Evolutionary conservation across 2,329 filamentous ascomycete genomes (phyloP).

Genomic region (Alternaria conjuncta): DNA sequence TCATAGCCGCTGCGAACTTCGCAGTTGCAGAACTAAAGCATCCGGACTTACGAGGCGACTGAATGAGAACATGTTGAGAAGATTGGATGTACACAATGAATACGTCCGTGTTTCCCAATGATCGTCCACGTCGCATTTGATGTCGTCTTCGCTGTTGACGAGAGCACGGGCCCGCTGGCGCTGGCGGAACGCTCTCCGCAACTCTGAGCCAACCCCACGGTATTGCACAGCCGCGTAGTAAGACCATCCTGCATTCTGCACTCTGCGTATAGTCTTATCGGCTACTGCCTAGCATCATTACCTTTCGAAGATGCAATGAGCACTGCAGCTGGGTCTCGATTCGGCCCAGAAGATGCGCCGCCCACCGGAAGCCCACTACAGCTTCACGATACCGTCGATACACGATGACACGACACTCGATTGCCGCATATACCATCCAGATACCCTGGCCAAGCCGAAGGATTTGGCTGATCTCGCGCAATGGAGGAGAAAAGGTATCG

Average conservation of each 20-base stretch:
- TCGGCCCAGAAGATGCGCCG: conserved; percentile 33
- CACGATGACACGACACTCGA: conserved; percentile 78
- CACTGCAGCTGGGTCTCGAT: conserved; percentile 24
- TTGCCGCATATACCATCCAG: conserved; percentile 78
- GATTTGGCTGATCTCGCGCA: not conserved
- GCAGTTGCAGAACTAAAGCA: no score
- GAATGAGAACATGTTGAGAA: no score
- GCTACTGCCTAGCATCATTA: not conserved
- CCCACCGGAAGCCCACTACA: conserved; percentile 49
- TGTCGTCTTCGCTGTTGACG: no score
- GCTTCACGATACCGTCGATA: conserved; percentile 82
- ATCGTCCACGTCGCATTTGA: no score
- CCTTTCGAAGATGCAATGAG: conserved; percentile 32
- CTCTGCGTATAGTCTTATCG: not conserved
- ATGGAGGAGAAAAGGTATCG: conserved; percentile 59
- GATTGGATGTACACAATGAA: no score
- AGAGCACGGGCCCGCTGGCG: no score
- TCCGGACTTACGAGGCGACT: no score
- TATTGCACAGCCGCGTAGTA: not conserved
- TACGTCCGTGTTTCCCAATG: no score
- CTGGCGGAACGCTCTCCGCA: not conserved
- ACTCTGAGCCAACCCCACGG: conserved; percentile 1
- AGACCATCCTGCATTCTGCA: not conserved
- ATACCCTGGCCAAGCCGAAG: conserved; percentile 24
- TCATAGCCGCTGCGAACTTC: no score